Conservation (phyloP, 2,329 filamentous ascomycete genomes). For the Penicillium carneum region DNA sequence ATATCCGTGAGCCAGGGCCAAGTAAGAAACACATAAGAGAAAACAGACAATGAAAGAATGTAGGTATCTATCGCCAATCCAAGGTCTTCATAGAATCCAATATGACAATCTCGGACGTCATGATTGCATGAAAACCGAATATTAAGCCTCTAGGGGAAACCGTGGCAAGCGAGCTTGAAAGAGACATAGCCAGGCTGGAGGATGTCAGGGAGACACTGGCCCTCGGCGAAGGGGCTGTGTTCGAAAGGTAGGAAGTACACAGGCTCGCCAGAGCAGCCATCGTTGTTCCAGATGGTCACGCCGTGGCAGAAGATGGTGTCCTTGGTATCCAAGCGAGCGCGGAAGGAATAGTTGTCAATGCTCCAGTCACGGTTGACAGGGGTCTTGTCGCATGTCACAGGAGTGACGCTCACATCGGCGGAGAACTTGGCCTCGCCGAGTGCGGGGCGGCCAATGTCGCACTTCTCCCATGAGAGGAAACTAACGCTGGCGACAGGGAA, state of each 20-base stretch:
- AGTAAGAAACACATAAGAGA: slow-evolving; percentile 4
- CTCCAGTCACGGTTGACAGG: slow-evolving; percentile 33
- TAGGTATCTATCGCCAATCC: slow-evolving; percentile 8
- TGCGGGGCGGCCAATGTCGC: slow-evolving; percentile 26
- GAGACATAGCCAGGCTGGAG: slow-evolving; percentile 32
- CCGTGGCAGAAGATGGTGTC: slow-evolving; percentile 30
- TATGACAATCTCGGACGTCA: not conserved
- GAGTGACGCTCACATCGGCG: slow-evolving; percentile 23
- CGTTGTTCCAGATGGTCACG: slow-evolving; percentile 34
- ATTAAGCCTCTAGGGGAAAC: slow-evolving; percentile 1
- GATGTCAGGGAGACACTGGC: slow-evolving; percentile 30
- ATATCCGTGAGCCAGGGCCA: not conserved
- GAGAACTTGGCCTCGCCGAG: slow-evolving; percentile 27
- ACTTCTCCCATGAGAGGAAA: slow-evolving; percentile 36
- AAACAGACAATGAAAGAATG: slow-evolving; percentile 1
- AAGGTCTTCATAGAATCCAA: slow-evolving; percentile 1
- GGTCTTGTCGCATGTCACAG: slow-evolving; percentile 33
- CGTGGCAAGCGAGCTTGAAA: slow-evolving; percentile 29
- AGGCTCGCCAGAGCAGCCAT: slow-evolving; percentile 30
- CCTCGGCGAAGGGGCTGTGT: slow-evolving; percentile 23
- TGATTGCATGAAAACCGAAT: not conserved
- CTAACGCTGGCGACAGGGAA: slow-evolving; percentile 33
- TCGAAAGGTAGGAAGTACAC: slow-evolving; percentile 29
- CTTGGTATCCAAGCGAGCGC: slow-evolving; percentile 31
- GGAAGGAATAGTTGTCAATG: slow-evolving; percentile 34